A percentile compares a stretch with the other conserved stretches of the same genome.
phyloP scores from a whole-genome alignment of 768 basidiomycete species.

The Clavulina sp. region DNA sequence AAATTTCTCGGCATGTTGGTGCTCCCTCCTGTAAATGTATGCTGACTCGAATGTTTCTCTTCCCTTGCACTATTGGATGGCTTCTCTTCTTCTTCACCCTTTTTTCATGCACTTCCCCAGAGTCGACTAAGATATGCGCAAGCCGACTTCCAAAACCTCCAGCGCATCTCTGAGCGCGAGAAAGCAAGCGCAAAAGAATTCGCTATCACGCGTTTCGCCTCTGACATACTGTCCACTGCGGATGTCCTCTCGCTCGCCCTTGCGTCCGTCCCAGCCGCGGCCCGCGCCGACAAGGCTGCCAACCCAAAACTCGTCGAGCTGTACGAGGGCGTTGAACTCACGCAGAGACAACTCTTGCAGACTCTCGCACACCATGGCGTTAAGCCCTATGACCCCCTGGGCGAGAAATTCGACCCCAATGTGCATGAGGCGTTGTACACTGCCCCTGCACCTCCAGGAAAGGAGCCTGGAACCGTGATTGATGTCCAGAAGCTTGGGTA shows the following conservation, averaged over 20 bases:
- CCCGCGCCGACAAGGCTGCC: conserved; percentile 5
- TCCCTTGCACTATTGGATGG: background rate
- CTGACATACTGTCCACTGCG: conserved; percentile 73
- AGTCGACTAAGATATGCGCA: conserved; percentile 78
- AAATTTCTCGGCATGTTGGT: background rate
- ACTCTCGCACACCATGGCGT: conserved; percentile 86
- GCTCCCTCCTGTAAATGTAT: background rate
- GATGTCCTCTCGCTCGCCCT: conserved; percentile 79
- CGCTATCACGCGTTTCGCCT: conserved; percentile 80
- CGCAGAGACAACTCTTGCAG: conserved; percentile 74
- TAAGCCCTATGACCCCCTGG: conserved; percentile 79
- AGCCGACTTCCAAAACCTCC: conserved; percentile 91
- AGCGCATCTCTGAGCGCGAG: conserved; percentile 79
- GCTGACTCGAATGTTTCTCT: background rate
- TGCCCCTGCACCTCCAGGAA: conserved; percentile 63
- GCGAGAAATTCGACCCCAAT: conserved; percentile 91
- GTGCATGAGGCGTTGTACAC: conserved; percentile 90
- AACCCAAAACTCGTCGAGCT: conserved; percentile 21
- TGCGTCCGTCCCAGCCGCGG: conserved; percentile 34
- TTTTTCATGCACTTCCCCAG: conserved; percentile 24
- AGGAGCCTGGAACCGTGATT: conserved; percentile 75
- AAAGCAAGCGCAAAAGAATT: conserved; percentile 86
- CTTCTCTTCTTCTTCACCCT: conserved; percentile 9
- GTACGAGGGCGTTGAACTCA: conserved; percentile 77
- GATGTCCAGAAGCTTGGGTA: conserved; percentile 85